A percentile compares a stretch with the other conserved stretches of the same genome.
Evolutionary conservation across 352 stramenopile genomes (phyloP).

Genomic region (Globisporangium carolinianum): DNA sequence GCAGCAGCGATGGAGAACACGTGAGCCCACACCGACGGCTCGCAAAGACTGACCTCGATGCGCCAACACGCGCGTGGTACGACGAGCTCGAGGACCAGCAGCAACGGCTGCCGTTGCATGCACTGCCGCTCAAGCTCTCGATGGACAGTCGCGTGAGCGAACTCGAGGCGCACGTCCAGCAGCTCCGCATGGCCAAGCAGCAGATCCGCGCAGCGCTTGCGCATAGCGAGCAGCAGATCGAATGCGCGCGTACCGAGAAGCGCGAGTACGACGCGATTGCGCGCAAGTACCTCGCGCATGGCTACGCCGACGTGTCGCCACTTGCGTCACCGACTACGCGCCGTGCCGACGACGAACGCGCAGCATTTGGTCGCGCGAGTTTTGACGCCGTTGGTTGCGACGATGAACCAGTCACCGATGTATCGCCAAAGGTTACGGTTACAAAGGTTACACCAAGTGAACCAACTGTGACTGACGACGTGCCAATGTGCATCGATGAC

Average conservation of each 20-base stretch:
- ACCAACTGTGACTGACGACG: too few species aligned
- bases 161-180: constrained; percentile 32
- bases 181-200: constrained; percentile 25
- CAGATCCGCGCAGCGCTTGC: constrained; percentile 31
- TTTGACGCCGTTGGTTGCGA: too few species aligned
- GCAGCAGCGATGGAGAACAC: background rate
- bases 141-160: constrained; percentile 33
- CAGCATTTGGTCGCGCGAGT: too few species aligned
- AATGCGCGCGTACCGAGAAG: constrained; percentile 22
- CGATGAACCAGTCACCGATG: background rate
- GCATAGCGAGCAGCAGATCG: constrained; percentile 29
- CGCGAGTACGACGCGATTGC: constrained; percentile 24
- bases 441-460: background rate
- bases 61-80: constrained; percentile 11
- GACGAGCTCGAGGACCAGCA: constrained; percentile 15
- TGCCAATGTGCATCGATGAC: too few species aligned
- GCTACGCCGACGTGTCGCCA: constrained; percentile 11
- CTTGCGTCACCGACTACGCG: background rate
- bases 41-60: constrained; percentile 13
- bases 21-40: background rate
- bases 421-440: background rate
- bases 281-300: constrained; percentile 23
- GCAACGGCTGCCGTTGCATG: constrained; percentile 6
- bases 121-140: constrained; percentile 14
- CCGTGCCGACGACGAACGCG: too few species aligned